A percentile compares a stretch with the other conserved stretches of the same genome.
Evolutionary conservation across 257 asterid species (phyloP).

Genomic region (Przewalskia tangutica): DNA sequence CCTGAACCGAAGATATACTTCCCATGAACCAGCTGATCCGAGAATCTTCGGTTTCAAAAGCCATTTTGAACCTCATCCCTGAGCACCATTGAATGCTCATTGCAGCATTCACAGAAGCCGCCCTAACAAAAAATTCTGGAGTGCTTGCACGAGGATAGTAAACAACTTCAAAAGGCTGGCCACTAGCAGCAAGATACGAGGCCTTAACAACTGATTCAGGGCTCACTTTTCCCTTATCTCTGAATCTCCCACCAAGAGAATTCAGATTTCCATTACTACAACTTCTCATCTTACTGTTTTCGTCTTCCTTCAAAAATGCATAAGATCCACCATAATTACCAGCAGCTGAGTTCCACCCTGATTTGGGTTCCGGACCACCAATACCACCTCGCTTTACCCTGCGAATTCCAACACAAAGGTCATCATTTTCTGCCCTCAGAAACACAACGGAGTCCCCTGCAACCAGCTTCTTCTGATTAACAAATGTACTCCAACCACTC

Average conservation of each 20-base stretch:
- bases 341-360: constrained; percentile 36
- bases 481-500: constrained; percentile 69
- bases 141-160: constrained; percentile 56
- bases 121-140: constrained; percentile 50
- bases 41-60: constrained; percentile 20
- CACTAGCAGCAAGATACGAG: constrained; percentile 34
- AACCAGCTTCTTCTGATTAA: constrained; percentile 25
- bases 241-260: constrained; percentile 18
- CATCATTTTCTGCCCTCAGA: constrained; percentile 8
- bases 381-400: constrained; percentile 42
- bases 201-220: constrained; percentile 40
- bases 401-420: constrained; percentile 40
- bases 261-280: constrained; percentile 17
- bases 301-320: constrained; percentile 28
- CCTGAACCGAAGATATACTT: constrained; percentile 14
- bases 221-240: constrained; percentile 30
- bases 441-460: constrained; percentile 23
- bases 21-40: constrained; percentile 20
- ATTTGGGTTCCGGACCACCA: constrained; percentile 26
- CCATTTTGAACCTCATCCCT: constrained; percentile 21
- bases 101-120: constrained; percentile 40
- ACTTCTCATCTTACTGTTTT: constrained; percentile 25
- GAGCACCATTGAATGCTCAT: constrained; percentile 25
- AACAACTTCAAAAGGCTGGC: constrained; percentile 45
- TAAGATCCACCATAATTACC: constrained; percentile 29